Conservation (phyloP, 2,329 filamentous ascomycete species). For the Colletotrichum spinosum region DNA sequence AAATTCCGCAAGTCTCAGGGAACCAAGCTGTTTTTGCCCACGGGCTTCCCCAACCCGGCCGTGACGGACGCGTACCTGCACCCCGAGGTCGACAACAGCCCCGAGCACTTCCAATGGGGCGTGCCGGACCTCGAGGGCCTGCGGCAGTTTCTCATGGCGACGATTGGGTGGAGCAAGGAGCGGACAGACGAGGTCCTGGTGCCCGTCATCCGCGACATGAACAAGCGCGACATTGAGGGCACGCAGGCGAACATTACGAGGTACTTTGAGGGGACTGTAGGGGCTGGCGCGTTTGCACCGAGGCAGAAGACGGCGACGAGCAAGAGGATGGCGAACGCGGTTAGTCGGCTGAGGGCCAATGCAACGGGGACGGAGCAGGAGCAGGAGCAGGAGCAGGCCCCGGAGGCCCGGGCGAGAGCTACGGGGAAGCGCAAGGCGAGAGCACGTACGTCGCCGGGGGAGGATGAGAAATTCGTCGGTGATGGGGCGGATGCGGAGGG, state of each 20-base stretch:
- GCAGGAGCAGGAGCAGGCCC: neutral
- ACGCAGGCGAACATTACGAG: conserved; percentile 97
- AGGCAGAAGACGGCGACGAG: conserved; percentile 74
- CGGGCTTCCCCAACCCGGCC: conserved; percentile 80
- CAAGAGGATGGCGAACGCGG: conserved; percentile 81
- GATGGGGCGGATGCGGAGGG: conserved; percentile 14
- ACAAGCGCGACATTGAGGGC: conserved; percentile 85
- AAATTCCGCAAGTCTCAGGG: conserved; percentile 86
- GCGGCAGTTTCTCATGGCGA: conserved; percentile 86
- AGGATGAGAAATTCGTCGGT: conserved; percentile 18
- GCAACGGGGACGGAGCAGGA: conserved; percentile 47
- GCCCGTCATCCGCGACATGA: conserved; percentile 96
- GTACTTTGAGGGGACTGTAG: conserved; percentile 83
- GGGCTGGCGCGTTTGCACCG: conserved; percentile 78
- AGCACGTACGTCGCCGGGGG: conserved; percentile 6
- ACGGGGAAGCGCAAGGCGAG: conserved; percentile 34
- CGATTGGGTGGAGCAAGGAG: conserved; percentile 93
- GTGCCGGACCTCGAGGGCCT: conserved; percentile 92
- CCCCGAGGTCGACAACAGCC: conserved; percentile 85
- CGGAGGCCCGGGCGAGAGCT: conserved; percentile 10
- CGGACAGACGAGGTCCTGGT: conserved; percentile 95
- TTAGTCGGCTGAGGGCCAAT: conserved; percentile 73
- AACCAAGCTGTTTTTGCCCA: conserved; percentile 87
- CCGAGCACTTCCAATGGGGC: conserved; percentile 91
- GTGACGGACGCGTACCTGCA: conserved; percentile 87